Conservation (phyloP, 2,329 filamentous ascomycete genomes). For the Botrytis galanthina region DNA sequence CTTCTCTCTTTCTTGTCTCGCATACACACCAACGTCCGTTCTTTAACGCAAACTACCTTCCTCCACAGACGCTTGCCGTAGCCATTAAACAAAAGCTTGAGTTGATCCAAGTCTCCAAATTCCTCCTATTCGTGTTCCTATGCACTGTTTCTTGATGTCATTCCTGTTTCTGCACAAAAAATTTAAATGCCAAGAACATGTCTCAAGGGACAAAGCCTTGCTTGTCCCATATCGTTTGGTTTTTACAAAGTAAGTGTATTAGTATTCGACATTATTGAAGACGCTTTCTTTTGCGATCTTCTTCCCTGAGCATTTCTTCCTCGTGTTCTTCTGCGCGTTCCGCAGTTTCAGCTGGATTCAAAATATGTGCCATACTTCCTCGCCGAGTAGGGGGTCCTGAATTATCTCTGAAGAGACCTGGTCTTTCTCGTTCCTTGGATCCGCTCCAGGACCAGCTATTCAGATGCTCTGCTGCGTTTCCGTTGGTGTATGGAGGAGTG, state of each 20-base stretch:
- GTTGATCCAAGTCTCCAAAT: background rate
- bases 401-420: conserved; percentile 42
- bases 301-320: conserved; percentile 54
- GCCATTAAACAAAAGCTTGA: conserved; percentile 1
- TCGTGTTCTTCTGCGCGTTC: conserved; percentile 65
- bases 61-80: conserved; percentile 6
- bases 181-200: background rate
- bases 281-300: conserved; percentile 62
- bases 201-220: background rate
- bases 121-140: background rate
- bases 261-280: conserved; percentile 34
- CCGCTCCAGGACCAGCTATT: conserved; percentile 39
- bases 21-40: background rate
- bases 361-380: conserved; percentile 69
- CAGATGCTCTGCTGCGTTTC: conserved; percentile 34
- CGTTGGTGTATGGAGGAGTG: conserved; percentile 37
- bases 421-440: conserved; percentile 34
- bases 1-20: background rate
- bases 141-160: background rate
- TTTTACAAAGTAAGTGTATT: background rate
- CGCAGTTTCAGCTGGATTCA: conserved; percentile 67
- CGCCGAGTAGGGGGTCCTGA: conserved; percentile 62
- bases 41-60: background rate
- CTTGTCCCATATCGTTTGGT: background rate
- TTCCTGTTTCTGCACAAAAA: background rate